Percentiles rank a stretch among this genome's conserved stretches.
Evolutionary conservation across 1,139 yeast genomes (phyloP).

Genomic region (Blastobotrys apis): DNA sequence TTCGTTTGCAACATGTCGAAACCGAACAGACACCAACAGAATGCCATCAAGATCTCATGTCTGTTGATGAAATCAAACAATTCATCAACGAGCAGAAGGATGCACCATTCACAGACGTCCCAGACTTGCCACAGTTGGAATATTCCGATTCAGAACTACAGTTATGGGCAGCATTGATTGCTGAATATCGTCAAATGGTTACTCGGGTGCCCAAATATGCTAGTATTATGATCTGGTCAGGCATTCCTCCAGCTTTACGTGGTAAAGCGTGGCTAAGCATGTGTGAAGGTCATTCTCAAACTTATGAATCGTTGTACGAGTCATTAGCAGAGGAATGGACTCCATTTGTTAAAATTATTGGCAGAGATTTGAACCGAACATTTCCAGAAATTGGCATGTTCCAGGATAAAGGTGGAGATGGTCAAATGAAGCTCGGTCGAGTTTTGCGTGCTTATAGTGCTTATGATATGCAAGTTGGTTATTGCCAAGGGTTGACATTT

Average conservation of each 20-base stretch:
- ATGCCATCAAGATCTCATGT: conserved; percentile 14
- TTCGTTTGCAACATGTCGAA: conserved; percentile 10
- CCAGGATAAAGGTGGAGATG: conserved; percentile 43
- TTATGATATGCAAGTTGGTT: conserved; percentile 65
- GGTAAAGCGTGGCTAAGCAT: conserved; percentile 39
- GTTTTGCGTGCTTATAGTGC: conserved; percentile 63
- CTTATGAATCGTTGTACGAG: conserved; percentile 39
- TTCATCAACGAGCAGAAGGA: conserved; percentile 13
- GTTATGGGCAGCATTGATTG: conserved; percentile 37
- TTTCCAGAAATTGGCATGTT: conserved; percentile 57
- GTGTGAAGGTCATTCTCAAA: conserved; percentile 34
- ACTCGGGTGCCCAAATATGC: conserved; percentile 33
- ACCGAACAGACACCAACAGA: conserved; percentile 12
- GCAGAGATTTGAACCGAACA: conserved; percentile 59
- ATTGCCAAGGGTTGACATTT: conserved; percentile 67
- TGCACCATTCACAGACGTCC: conserved; percentile 27
- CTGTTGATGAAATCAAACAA: conserved; percentile 14
- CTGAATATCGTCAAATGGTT: conserved; percentile 35
- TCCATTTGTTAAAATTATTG: conserved; percentile 50
- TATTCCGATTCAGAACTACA: conserved; percentile 30
- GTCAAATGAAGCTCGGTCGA: conserved; percentile 47
- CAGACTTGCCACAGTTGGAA: conserved; percentile 21
- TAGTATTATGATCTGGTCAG: conserved; percentile 34
- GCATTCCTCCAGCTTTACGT: conserved; percentile 39
- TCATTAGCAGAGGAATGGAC: conserved; percentile 42